These are phyloP conservation scores for Turritis glabra DNA, from an alignment of 345 rosid species.

Conservation along the genomic window DNA sequence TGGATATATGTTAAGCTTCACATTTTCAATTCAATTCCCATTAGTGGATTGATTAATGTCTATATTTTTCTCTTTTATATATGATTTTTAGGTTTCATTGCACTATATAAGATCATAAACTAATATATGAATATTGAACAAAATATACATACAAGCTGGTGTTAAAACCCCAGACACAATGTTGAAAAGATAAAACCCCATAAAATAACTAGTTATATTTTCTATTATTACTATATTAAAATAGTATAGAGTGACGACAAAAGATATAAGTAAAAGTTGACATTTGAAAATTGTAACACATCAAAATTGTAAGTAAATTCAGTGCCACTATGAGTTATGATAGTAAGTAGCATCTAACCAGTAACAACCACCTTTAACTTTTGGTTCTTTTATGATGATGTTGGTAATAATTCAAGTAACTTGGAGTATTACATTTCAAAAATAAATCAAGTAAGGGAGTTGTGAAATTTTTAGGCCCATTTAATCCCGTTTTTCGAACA, in stretches of 20 bases:
- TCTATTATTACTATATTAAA: neutral
- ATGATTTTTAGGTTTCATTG: too few species aligned
- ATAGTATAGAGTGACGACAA: neutral
- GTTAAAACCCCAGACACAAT: neutral
- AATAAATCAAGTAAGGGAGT: neutral
- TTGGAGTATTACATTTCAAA: neutral
- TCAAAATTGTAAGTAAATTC: neutral
- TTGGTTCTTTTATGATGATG: constrained; percentile 7
- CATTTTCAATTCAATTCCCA: neutral
- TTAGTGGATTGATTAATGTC: neutral
- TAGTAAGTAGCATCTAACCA: constrained; percentile 30
- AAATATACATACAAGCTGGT: neutral
- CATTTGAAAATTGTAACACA: neutral
- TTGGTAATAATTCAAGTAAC: neutral
- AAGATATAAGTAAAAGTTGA: neutral
- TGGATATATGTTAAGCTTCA: neutral
- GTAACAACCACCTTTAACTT: constrained; percentile 30
- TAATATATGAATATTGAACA: neutral
- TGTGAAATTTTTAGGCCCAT: neutral
- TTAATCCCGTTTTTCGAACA: neutral
- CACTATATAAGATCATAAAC: too few species aligned
- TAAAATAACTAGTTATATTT: too few species aligned
- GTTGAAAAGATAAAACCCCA: neutral
- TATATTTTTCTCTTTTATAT: too few species aligned
- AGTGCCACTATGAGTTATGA: constrained; percentile 20